phyloP scores from a whole-genome alignment of 2,329 filamentous ascomycete species.

The Stagonosporopsis chrysanthemi region DNA sequence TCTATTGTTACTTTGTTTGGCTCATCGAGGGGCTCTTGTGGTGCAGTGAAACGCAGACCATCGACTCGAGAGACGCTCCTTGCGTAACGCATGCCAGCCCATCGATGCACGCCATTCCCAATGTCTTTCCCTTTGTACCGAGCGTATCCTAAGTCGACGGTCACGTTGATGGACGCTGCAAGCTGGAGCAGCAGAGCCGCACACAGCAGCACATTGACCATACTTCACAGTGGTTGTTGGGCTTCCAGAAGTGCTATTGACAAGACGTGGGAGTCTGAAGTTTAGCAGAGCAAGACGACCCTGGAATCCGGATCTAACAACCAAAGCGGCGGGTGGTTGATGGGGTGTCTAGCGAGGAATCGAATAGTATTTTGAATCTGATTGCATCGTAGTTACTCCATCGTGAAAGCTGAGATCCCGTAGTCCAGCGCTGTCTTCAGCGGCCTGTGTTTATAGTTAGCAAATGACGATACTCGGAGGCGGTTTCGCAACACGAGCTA shows the following conservation, averaged over 20 bases:
- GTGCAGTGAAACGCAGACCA: constrained; percentile 66
- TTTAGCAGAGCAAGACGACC: neutral
- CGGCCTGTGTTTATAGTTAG: neutral
- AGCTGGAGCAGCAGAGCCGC: constrained; percentile 34
- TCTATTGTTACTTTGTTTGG: constrained; percentile 59
- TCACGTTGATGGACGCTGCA: constrained; percentile 45
- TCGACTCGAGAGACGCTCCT: constrained; percentile 41
- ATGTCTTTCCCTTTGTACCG: constrained; percentile 67
- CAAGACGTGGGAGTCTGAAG: neutral
- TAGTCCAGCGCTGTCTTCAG: neutral
- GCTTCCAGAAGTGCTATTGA: neutral
- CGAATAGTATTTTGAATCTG: constrained; percentile 15
- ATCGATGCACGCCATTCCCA: constrained; percentile 68
- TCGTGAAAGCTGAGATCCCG: neutral
- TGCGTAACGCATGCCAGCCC: constrained; percentile 79
- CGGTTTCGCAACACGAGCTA: constrained; percentile 11
- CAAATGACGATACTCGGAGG: constrained; percentile 10
- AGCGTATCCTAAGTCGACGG: constrained; percentile 71
- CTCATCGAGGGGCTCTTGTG: constrained; percentile 65
- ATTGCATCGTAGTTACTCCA: constrained; percentile 8
- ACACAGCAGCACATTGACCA: constrained; percentile 35
- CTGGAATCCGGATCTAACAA: constrained; percentile 4
- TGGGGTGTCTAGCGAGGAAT: constrained; percentile 1
- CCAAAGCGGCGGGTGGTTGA: constrained; percentile 1
- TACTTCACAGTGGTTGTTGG: constrained; percentile 1